Conservation (phyloP, 2,329 filamentous ascomycete genomes). For the Eurotiales sp. region DNA sequence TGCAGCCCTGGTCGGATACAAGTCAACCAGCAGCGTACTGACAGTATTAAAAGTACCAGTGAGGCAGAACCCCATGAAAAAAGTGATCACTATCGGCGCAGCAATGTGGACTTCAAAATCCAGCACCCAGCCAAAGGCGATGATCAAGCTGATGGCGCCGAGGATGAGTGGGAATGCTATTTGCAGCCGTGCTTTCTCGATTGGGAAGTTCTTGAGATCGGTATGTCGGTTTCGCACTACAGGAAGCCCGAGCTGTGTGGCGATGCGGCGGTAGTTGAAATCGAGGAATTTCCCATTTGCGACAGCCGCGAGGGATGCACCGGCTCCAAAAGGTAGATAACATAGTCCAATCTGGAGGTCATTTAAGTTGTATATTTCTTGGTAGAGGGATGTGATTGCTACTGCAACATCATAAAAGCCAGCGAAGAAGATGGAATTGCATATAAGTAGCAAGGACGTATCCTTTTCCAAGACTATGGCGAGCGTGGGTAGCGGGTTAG, state of each 20-base stretch:
- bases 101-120: slow-evolving; percentile 30
- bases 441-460: slow-evolving; percentile 34
- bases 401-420: slow-evolving; percentile 43
- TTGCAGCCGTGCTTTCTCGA: slow-evolving; percentile 42
- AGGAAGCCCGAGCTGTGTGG: slow-evolving; percentile 28
- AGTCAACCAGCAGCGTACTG: slow-evolving; percentile 46
- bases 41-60: slow-evolving; percentile 42
- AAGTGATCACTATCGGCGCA: slow-evolving; percentile 36
- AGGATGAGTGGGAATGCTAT: slow-evolving; percentile 37
- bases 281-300: slow-evolving; percentile 41
- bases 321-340: slow-evolving; percentile 42
- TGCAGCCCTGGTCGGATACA: slow-evolving; percentile 39
- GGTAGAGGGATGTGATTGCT: slow-evolving; percentile 35
- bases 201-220: slow-evolving; percentile 39
- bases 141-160: slow-evolving; percentile 26
- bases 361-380: slow-evolving; percentile 35
- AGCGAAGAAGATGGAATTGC: slow-evolving; percentile 37
- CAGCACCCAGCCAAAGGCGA: slow-evolving; percentile 43
- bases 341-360: slow-evolving; percentile 41
- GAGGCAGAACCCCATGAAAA: slow-evolving; percentile 37
- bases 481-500: slow-evolving; percentile 39
- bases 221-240: slow-evolving; percentile 31
- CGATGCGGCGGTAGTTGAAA: slow-evolving; percentile 40
- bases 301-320: slow-evolving; percentile 37
- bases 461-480: slow-evolving; percentile 32